These are phyloP conservation scores for Aegilops sharonensis DNA, from an alignment of 176 grass and related monocot species.

Conservation along the genomic window DNA sequence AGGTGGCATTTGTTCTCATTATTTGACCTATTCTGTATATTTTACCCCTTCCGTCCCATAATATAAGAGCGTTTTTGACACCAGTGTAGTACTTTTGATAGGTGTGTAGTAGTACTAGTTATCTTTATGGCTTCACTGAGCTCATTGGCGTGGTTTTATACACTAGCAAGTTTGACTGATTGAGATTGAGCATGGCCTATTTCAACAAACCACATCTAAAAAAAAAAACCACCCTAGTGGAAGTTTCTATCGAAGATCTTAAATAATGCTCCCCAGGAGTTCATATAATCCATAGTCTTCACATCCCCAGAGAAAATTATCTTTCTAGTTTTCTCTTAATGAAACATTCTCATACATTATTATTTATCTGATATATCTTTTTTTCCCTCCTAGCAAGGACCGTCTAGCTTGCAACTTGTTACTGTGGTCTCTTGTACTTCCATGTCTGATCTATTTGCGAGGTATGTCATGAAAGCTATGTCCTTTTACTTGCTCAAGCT, in stretches of 20 bases:
- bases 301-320: neutral
- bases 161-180: neutral
- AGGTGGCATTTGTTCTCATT: neutral
- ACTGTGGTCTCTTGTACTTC: slow-evolving; percentile 44
- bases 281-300: slow-evolving; percentile 17
- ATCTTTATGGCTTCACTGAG: slow-evolving; percentile 3
- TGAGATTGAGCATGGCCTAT: neutral
- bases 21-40: neutral
- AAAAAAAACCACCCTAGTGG: too few species aligned
- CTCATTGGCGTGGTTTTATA: slow-evolving; percentile 20
- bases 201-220: neutral
- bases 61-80: too few species aligned
- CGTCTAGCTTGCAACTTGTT: slow-evolving; percentile 36
- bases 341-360: neutral
- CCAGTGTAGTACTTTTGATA: neutral
- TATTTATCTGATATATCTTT: slow-evolving; percentile 21
- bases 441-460: slow-evolving; percentile 52
- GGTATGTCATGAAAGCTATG: slow-evolving; percentile 26
- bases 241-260: neutral
- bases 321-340: neutral
- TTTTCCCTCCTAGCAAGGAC: slow-evolving; percentile 11
- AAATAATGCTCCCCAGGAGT: neutral
- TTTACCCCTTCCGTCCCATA: neutral
- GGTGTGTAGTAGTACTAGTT: neutral
- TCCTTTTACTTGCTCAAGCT: slow-evolving; percentile 14